Evolutionary conservation across 108 stramenopile genomes (phyloP).

Genomic region (Skeletonema grethae): DNA sequence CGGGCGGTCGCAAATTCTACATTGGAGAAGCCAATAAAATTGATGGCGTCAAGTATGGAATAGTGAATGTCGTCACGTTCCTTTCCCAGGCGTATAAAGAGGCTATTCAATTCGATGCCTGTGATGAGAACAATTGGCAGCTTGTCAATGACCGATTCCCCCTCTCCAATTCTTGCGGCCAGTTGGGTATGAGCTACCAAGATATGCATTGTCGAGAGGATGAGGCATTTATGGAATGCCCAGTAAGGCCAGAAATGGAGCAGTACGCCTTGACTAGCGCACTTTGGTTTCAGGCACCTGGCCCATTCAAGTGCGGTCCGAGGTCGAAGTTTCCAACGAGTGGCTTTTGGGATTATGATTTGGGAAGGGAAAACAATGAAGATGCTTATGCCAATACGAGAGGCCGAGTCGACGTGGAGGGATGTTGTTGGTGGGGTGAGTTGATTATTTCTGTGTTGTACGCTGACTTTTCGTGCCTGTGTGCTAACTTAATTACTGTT

Average conservation of each 20-base stretch:
- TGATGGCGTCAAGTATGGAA: slow-evolving; percentile 33
- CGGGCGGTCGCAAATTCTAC: slow-evolving; percentile 37
- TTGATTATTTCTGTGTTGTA: too few species aligned
- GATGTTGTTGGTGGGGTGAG: slow-evolving; percentile 58
- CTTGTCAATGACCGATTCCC: slow-evolving; percentile 40
- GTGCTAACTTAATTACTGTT: too few species aligned
- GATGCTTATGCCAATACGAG: slow-evolving; percentile 41
- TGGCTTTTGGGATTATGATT: slow-evolving; percentile 53
- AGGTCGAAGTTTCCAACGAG: slow-evolving; percentile 39
- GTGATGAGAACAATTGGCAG: slow-evolving; percentile 56
- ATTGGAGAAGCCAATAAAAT: slow-evolving; percentile 21
- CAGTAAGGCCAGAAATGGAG: slow-evolving; percentile 44
- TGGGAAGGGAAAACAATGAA: slow-evolving; percentile 42
- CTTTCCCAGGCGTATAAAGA: slow-evolving; percentile 50
- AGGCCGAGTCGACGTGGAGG: slow-evolving; percentile 48
- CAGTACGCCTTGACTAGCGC: slow-evolving; percentile 48
- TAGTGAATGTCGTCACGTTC: slow-evolving; percentile 42
- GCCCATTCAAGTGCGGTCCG: slow-evolving; percentile 46
- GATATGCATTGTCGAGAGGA: slow-evolving; percentile 43
- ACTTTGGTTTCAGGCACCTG: slow-evolving; percentile 51
- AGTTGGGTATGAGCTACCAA: slow-evolving; percentile 43
- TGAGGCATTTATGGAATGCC: slow-evolving; percentile 42
- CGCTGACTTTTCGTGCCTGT: too few species aligned
- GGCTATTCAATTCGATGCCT: slow-evolving; percentile 52
- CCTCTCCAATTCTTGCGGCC: slow-evolving; percentile 37